Percentiles rank a stretch among this genome's conserved stretches.
Evolutionary conservation across 495 filamentous ascomycete genomes (phyloP).

Genomic region (Aspergillus homomorphus): DNA sequence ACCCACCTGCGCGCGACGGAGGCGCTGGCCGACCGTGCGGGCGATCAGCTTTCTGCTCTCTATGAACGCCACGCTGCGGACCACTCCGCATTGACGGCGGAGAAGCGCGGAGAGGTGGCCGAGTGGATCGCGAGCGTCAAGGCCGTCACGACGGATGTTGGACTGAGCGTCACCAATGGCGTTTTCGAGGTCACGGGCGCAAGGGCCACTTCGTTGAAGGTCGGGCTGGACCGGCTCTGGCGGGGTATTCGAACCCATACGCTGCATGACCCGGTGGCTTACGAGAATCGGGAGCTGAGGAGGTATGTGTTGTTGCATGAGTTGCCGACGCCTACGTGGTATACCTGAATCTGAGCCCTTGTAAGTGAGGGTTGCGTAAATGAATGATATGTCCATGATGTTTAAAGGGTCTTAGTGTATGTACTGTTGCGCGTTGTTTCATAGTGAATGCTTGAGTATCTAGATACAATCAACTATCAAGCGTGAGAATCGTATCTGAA

Average conservation of each 20-base stretch:
- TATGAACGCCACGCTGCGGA: slow-evolving; percentile 37
- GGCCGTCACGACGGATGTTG: slow-evolving; percentile 56
- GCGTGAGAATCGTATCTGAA: too few relatives aligned
- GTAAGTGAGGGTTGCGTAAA: too few relatives aligned
- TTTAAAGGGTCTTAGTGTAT: too few relatives aligned
- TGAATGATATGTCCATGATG: too few relatives aligned
- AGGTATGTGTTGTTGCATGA: slow-evolving; percentile 50
- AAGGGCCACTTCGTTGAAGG: slow-evolving; percentile 49
- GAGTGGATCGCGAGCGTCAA: slow-evolving; percentile 60
- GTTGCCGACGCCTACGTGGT: slow-evolving; percentile 56
- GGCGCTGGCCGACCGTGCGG: slow-evolving; percentile 53
- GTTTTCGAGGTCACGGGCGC: slow-evolving; percentile 60
- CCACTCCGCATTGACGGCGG: slow-evolving; percentile 37
- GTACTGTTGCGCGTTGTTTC: too few relatives aligned
- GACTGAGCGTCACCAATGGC: slow-evolving; percentile 50
- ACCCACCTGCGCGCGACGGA: slow-evolving; percentile 56
- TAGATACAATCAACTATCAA: too few relatives aligned
- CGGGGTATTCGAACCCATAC: slow-evolving; percentile 58
- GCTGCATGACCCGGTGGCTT: slow-evolving; percentile 60
- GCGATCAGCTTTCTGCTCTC: slow-evolving; percentile 38
- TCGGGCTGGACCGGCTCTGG: slow-evolving; percentile 60
- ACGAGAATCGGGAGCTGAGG: slow-evolving; percentile 58
- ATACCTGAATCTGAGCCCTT: too few relatives aligned
- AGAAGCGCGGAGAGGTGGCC: slow-evolving; percentile 53
- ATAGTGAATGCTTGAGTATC: too few relatives aligned